A percentile compares a stretch with the other conserved stretches of the same genome.
Conservation (phyloP, 108 stramenopile genomes). For the Mayamaea pseudoterrestris region DNA sequence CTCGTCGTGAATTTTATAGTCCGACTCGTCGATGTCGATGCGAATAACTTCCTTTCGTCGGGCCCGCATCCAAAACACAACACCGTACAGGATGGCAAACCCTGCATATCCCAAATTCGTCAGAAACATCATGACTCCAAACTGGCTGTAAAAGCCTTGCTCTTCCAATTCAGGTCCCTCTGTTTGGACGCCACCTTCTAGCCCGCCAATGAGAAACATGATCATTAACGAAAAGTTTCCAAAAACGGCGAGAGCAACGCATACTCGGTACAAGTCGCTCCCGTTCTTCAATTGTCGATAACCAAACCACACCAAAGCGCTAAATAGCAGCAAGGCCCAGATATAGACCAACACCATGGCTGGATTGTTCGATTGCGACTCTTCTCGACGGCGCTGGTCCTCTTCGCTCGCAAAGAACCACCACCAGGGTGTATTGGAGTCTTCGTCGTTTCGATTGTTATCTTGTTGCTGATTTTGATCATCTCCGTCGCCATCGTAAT, state of each 20-base stretch:
- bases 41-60: no score
- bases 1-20: no score
- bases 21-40: no score
- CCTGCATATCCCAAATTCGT: no score
- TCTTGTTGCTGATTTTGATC: not conserved
- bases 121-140: constrained; percentile 3
- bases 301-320: not conserved
- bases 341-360: not conserved
- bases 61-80: no score
- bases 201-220: not conserved
- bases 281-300: not conserved
- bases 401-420: no score
- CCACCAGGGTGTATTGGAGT: constrained; percentile 5
- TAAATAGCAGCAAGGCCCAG: not conserved
- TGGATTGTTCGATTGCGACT: not conserved
- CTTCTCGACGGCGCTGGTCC: not conserved
- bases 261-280: not conserved
- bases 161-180: not conserved
- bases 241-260: not conserved
- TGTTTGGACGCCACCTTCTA: constrained; percentile 3
- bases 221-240: constrained; percentile 1
- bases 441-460: not conserved
- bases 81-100: no score
- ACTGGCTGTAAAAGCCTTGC: constrained; percentile 1
- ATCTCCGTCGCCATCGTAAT: not conserved